A percentile compares a stretch with the other conserved stretches of the same genome.
Conservation (phyloP, 2,329 filamentous ascomycete genomes). For the Scopulariopsis brevicaulis region DNA sequence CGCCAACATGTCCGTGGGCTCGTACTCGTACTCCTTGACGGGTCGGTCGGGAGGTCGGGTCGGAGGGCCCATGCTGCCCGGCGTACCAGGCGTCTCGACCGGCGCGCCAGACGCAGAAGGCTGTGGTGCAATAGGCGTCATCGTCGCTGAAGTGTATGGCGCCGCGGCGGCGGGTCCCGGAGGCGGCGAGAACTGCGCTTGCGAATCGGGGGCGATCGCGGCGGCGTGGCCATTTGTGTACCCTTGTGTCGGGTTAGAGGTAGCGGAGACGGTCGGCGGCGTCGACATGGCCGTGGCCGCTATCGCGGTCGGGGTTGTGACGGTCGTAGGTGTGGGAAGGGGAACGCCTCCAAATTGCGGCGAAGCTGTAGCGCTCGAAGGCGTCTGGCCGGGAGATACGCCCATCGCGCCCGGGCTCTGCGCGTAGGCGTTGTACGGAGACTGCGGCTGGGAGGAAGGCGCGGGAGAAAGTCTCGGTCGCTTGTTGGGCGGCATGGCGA, state of each 20-base stretch:
- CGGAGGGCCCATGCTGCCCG: slow-evolving; percentile 40
- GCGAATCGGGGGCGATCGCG: slow-evolving; percentile 11
- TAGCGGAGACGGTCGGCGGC: slow-evolving; percentile 4
- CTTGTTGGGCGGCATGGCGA: slow-evolving; percentile 57
- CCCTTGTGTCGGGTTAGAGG: slow-evolving; percentile 5
- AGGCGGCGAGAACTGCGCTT: not conserved
- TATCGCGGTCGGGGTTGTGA: slow-evolving; percentile 6
- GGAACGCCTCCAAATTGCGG: slow-evolving; percentile 14
- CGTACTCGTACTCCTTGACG: slow-evolving; percentile 53
- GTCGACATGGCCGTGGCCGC: slow-evolving; percentile 5
- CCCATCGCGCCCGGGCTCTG: slow-evolving; percentile 29
- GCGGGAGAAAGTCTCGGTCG: slow-evolving; percentile 61
- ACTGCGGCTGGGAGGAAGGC: slow-evolving; percentile 54
- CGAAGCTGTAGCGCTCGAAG: slow-evolving; percentile 20
- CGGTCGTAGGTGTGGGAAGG: slow-evolving; percentile 13
- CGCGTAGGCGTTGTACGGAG: slow-evolving; percentile 43
- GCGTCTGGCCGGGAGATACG: slow-evolving; percentile 17
- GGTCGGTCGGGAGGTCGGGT: slow-evolving; percentile 51
- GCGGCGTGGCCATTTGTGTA: slow-evolving; percentile 3
- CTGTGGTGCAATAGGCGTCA: slow-evolving; percentile 9
- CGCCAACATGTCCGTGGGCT: slow-evolving; percentile 72
- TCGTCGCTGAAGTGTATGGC: slow-evolving; percentile 11
- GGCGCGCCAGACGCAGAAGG: not conserved
- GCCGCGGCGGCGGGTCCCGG: not conserved
- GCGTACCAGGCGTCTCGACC: slow-evolving; percentile 4